phyloP scores from a whole-genome alignment of 495 filamentous ascomycete species.

The Astrothelium subdiscretum region DNA sequence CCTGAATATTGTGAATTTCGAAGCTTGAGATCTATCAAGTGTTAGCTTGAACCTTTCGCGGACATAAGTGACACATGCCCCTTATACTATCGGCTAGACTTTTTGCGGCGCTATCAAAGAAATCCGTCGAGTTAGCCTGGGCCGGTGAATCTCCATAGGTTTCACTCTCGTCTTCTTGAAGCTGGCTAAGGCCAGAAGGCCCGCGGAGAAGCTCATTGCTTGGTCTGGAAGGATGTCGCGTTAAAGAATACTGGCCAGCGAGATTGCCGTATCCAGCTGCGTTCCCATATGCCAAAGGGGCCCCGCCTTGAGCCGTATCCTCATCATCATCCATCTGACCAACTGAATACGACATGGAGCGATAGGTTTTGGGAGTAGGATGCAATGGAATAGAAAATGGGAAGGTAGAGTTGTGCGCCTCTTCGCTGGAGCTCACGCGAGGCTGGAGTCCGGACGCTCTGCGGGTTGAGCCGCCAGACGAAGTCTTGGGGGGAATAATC shows the following conservation, averaged over 20 bases:
- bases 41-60: background rate
- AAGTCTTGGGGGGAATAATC: slow-evolving; percentile 66
- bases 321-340: slow-evolving; percentile 44
- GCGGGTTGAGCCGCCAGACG: slow-evolving; percentile 18
- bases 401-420: slow-evolving; percentile 42
- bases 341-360: slow-evolving; percentile 94
- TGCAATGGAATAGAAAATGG: slow-evolving; percentile 86
- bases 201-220: background rate
- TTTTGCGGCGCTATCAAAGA: background rate
- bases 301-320: background rate
- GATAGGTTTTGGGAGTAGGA: slow-evolving; percentile 82
- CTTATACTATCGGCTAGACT: background rate
- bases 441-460: slow-evolving; percentile 30
- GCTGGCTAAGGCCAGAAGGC: background rate
- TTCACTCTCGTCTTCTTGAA: background rate
- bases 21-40: background rate
- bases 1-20: background rate
- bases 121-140: background rate
- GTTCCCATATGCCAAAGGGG: background rate
- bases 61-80: background rate
- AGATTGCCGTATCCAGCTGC: background rate
- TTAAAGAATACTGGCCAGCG: background rate
- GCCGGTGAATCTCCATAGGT: background rate
- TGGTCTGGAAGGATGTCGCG: background rate
- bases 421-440: slow-evolving; percentile 36